These are phyloP conservation scores for Tillandsia fasciculata DNA, from an alignment of 176 grass and related monocot genomes.

Conservation along the genomic window DNA sequence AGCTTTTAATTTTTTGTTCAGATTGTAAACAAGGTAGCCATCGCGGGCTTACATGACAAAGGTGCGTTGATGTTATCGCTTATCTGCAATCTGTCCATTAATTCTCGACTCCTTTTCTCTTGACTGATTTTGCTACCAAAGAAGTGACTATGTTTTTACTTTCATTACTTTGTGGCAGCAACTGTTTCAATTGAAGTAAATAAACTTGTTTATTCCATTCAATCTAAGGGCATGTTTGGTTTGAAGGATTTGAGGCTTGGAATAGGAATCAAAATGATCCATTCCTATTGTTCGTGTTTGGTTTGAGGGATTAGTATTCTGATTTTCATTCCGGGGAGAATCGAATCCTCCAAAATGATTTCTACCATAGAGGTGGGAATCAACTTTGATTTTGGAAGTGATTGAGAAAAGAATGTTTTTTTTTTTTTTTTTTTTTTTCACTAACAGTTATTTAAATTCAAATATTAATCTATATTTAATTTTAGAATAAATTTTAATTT, in stretches of 20 bases:
- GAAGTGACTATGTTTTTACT: background rate
- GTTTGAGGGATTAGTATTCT: no score
- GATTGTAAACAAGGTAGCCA: constrained; percentile 63
- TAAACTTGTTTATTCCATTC: background rate
- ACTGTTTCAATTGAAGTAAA: background rate
- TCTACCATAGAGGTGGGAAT: no score
- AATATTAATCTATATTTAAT: no score
- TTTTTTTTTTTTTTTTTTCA: no score
- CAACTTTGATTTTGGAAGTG: no score
- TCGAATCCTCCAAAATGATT: no score
- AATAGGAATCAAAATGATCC: no score
- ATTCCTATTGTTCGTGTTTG: no score
- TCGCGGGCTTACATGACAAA: constrained; percentile 92
- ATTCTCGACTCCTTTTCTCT: background rate
- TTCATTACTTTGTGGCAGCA: background rate
- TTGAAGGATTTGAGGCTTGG: background rate
- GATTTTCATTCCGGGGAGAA: no score
- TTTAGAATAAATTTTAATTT: no score
- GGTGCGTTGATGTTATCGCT: constrained; percentile 24
- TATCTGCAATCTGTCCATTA: background rate
- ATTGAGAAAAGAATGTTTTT: no score
- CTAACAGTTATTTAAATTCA: no score
- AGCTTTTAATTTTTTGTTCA: constrained; percentile 26
- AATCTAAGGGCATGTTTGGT: background rate
- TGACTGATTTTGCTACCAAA: background rate